Conservation (phyloP, 2,329 filamentous ascomycete species). For the Fusarium azukiicola region DNA sequence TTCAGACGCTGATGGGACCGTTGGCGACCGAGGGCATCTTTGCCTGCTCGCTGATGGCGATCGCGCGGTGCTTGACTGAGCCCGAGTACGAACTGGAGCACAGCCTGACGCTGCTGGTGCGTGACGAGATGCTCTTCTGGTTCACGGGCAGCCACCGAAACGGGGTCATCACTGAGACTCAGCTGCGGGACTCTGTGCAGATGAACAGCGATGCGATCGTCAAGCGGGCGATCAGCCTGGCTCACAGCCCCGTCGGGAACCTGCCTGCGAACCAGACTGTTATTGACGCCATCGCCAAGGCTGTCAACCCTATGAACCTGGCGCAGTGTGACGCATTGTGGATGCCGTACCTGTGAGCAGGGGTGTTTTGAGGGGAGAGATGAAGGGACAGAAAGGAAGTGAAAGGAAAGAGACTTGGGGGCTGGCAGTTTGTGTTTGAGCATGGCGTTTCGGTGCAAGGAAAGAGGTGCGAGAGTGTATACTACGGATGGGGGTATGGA, state of each 20-base stretch:
- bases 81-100: slow-evolving; percentile 96
- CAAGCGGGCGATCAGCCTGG: slow-evolving; percentile 92
- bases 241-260: slow-evolving; percentile 88
- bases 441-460: slow-evolving; percentile 53
- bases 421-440: slow-evolving; percentile 51
- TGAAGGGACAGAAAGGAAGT: not conserved
- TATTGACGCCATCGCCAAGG: slow-evolving; percentile 95
- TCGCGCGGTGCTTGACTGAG: slow-evolving; percentile 95
- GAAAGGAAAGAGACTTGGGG: slow-evolving; percentile 11
- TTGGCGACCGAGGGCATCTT: slow-evolving; percentile 98
- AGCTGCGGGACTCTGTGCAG: slow-evolving; percentile 89
- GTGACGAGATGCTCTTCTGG: slow-evolving; percentile 99
- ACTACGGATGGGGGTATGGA: slow-evolving; percentile 31
- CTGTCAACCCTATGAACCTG: slow-evolving; percentile 94
- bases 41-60: slow-evolving; percentile 96
- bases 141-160: slow-evolving; percentile 88
- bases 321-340: slow-evolving; percentile 94
- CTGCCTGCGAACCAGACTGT: slow-evolving; percentile 98
- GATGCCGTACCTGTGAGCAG: slow-evolving; percentile 93
- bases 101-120: slow-evolving; percentile 95
- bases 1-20: slow-evolving; percentile 97
- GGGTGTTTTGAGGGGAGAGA: slow-evolving; percentile 25
- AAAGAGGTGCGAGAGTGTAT: slow-evolving; percentile 32
- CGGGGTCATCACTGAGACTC: slow-evolving; percentile 74
- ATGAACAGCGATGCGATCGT: slow-evolving; percentile 95